Conservation (phyloP, 805 yeast species). For the Starmerella vaccinii region DNA sequence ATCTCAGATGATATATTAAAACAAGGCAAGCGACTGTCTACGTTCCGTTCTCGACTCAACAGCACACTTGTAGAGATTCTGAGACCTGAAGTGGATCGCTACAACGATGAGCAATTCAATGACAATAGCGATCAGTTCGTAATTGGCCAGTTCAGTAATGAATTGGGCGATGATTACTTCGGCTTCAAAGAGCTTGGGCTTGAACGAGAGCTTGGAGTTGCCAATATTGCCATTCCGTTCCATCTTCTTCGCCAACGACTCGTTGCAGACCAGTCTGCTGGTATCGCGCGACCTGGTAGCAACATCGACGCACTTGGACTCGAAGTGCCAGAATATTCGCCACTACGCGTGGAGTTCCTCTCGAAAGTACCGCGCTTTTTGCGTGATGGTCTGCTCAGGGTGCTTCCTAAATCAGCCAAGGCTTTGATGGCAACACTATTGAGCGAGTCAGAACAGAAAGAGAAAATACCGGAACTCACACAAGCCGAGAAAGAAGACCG, state of each 20-base stretch:
- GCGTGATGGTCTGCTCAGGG: conserved; percentile 6
- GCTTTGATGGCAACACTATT: neutral
- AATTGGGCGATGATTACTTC: conserved; percentile 93
- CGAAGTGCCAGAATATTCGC: conserved; percentile 55
- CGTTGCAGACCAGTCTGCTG: conserved; percentile 25
- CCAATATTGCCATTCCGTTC: conserved; percentile 78
- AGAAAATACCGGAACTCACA: neutral
- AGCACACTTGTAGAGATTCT: conserved; percentile 66
- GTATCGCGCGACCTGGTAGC: conserved; percentile 1
- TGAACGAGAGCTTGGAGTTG: conserved; percentile 79
- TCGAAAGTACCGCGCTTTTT: conserved; percentile 7
- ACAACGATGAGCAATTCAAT: conserved; percentile 62
- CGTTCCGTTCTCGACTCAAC: conserved; percentile 56
- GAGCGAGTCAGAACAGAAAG: neutral
- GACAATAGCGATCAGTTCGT: conserved; percentile 91
- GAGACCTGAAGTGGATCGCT: conserved; percentile 49
- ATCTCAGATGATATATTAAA: conserved; percentile 61
- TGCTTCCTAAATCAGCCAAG: neutral
- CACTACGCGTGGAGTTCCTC: conserved; percentile 41
- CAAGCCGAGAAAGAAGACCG: neutral
- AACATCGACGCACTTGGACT: neutral
- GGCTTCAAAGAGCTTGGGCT: conserved; percentile 91
- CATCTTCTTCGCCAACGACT: conserved; percentile 55
- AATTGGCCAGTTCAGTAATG: conserved; percentile 89
- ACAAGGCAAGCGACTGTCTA: conserved; percentile 59